phyloP scores from a whole-genome alignment of 164 flowering plant species.

The Annona cherimola region DNA sequence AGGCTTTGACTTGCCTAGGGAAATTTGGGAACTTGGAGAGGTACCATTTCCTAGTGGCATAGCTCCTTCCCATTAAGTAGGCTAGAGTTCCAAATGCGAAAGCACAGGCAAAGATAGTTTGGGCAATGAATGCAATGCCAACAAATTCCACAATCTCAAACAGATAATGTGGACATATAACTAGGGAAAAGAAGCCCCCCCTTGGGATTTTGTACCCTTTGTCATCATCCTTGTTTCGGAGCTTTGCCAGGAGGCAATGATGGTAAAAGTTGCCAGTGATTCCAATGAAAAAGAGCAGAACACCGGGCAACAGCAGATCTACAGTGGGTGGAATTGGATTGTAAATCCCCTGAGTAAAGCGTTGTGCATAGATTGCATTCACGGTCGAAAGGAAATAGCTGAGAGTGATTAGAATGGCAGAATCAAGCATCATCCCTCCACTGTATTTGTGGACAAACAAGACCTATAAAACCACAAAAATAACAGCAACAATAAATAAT shows the following conservation, averaged over 20 bases:
- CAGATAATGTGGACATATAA: conserved; percentile 74
- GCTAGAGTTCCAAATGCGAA: conserved; percentile 30
- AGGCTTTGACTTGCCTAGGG: conserved; percentile 48
- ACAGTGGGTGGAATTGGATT: conserved; percentile 22
- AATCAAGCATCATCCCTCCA: conserved; percentile 41
- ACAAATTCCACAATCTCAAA: conserved; percentile 50
- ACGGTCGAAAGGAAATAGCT: conserved; percentile 35
- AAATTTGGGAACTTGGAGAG: conserved; percentile 58
- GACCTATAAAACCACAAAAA: conserved; percentile 28
- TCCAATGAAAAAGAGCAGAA: conserved; percentile 39
- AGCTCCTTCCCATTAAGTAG: conserved; percentile 62
- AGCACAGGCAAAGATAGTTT: conserved; percentile 36
- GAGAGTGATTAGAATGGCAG: conserved; percentile 28
- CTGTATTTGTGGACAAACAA: conserved; percentile 66
- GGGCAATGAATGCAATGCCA: conserved; percentile 60
- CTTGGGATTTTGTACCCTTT: conserved; percentile 57
- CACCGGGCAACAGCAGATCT: conserved; percentile 43
- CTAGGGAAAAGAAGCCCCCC: conserved; percentile 53
- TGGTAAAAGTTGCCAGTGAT: conserved; percentile 70
- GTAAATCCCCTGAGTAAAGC: conserved; percentile 26
- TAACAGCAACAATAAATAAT: too few species aligned
- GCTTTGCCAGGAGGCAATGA: conserved; percentile 49
- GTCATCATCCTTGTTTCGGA: conserved; percentile 32
- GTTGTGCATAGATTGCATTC: conserved; percentile 43
- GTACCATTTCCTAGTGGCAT: conserved; percentile 66